Conservation (phyloP, 129 eudicot species). For the Arctium minus region DNA sequence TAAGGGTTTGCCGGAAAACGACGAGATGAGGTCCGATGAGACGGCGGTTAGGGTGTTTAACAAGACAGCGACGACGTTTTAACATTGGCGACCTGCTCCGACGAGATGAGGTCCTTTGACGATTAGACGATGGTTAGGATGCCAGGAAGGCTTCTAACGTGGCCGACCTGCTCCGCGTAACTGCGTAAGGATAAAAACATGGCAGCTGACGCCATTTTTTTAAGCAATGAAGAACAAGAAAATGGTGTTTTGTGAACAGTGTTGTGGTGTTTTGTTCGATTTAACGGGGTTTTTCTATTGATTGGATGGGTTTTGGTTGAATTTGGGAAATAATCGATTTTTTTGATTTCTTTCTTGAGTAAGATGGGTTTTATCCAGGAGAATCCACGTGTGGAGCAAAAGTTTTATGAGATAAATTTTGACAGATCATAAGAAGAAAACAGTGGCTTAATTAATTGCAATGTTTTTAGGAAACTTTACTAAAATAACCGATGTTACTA, state of each 20-base stretch:
- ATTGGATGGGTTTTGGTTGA: not conserved
- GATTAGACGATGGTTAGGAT: too few relatives aligned
- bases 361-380: not conserved
- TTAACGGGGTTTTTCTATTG: not conserved
- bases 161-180: too few relatives aligned
- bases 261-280: not conserved
- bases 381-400: conserved; percentile 4
- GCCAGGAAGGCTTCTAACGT: too few relatives aligned
- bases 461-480: too few relatives aligned
- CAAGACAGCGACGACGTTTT: conserved; percentile 25
- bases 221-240: not conserved
- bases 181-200: conserved; percentile 15
- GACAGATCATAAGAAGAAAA: not conserved
- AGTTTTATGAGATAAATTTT: not conserved
- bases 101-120: too few relatives aligned
- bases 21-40: conserved; percentile 33
- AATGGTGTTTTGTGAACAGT: not conserved
- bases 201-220: not conserved
- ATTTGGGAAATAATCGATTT: not conserved
- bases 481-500: too few relatives aligned
- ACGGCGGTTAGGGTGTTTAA: conserved; percentile 30
- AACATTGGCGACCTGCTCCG: conserved; percentile 70
- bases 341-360: not conserved
- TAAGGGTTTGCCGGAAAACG: conserved; percentile 17
- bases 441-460: too few relatives aligned